Base-by-base conservation (phyloP, 2,329 filamentous ascomycete species). In the Aspergillus oerlinghausenensis region DNA sequence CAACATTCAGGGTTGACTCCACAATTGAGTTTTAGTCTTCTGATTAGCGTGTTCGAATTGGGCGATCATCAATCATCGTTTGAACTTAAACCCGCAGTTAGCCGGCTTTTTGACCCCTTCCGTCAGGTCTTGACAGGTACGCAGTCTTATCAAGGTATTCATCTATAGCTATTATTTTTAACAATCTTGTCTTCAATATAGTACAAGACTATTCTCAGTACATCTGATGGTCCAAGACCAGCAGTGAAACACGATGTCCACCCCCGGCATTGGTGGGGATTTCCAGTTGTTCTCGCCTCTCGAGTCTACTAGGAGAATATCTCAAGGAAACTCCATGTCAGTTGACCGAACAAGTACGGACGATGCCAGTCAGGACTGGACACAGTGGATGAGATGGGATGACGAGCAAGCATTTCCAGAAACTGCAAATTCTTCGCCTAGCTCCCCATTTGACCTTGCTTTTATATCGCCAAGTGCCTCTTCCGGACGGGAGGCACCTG, bases 311-410 rank as follows among this genome's bases (percentile, higher is more conserved):
- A 59, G 63, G 59, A 57, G 64, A 62, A 40, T 47, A 51, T 59
- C 63, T 7, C 58, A 65, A 7, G 51, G 58, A 5, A 63, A 63
- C 6, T 58, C 55, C 19, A 59, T 60, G 52, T 60, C 59, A 6
- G 60, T 65, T 26, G 52, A 65, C 2, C 60, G 66, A 11, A 55
- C 65, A 25, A 51, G 61, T 19, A 55, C 59, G 43, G 70, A 73
- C 28, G 67, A 69, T 26, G 51, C 64, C 9, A 68, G 62, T n/a
- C 70, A 74, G 56, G 75, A 77, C 53, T 77, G 75, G 75, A 74
- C 72, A 11, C 73, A 77, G 60, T 77, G 75, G 75, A 77, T 77
- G 75, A 67, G 71, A 64, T 77, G 75, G 75, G 75, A 77, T 60
- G 75, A 75, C 17, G 64, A 47, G 43, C 43, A 72, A 26, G 65